Percentiles rank a stretch among this genome's conserved stretches.
Conservation (phyloP, 495 filamentous ascomycete species). For the Penicillium longicatenatum region DNA sequence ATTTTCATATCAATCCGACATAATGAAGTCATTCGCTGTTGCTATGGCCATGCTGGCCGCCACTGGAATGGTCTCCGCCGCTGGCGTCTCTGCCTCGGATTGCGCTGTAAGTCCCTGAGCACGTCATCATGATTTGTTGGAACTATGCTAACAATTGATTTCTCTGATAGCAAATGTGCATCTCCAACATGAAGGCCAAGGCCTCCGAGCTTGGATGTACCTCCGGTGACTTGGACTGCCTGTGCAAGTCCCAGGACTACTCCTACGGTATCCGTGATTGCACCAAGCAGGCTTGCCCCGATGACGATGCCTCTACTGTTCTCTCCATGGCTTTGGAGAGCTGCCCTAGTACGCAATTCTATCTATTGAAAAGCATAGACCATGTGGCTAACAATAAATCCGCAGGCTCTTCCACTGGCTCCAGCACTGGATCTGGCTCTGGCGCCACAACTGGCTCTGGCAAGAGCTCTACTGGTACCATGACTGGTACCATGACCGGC, state of each 20-base stretch:
- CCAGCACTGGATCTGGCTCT: slow-evolving; percentile 22
- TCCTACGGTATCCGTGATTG: slow-evolving; percentile 79
- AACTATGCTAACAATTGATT: slow-evolving; percentile 9
- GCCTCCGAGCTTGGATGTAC: slow-evolving; percentile 62
- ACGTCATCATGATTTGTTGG: not conserved
- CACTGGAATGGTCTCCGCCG: slow-evolving; percentile 31
- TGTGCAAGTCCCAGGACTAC: slow-evolving; percentile 71
- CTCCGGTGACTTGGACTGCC: slow-evolving; percentile 59
- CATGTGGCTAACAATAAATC: not conserved
- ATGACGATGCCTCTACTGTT: slow-evolving; percentile 42
- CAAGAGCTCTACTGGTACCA: slow-evolving; percentile 4
- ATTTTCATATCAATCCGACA: slow-evolving; percentile 16
- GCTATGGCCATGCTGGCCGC: slow-evolving; percentile 40
- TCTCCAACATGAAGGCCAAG: slow-evolving; percentile 70
- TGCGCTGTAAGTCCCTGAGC: slow-evolving; percentile 36
- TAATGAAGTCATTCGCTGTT: slow-evolving; percentile 46
- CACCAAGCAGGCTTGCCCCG: slow-evolving; percentile 63
- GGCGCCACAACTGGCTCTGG: slow-evolving; percentile 16
- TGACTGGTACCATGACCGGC: not conserved
- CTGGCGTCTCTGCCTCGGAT: slow-evolving; percentile 31
- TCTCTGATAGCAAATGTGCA: slow-evolving; percentile 61
- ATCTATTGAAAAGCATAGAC: not conserved
- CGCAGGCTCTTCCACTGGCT: slow-evolving; percentile 16
- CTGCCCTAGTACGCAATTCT: slow-evolving; percentile 31
- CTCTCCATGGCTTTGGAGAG: slow-evolving; percentile 37